A percentile compares a stretch with the other conserved stretches of the same genome.
These are phyloP conservation scores for Pisolithus albus DNA, from an alignment of 768 basidiomycete species.

Conservation along the genomic window DNA sequence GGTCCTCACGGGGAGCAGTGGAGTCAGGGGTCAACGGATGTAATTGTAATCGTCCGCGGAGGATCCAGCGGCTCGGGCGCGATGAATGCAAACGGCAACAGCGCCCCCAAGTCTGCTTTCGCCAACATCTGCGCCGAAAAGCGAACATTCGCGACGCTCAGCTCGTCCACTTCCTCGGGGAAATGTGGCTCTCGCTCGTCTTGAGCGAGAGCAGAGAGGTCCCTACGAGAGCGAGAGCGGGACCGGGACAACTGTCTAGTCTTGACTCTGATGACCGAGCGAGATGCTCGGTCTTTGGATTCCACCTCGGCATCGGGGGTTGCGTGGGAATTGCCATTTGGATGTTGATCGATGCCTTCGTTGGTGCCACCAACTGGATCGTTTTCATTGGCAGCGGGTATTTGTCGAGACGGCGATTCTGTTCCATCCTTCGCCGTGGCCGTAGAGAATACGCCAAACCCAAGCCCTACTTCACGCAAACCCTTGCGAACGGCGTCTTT, in stretches of 20 bases:
- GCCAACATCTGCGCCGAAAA: conserved; percentile 68
- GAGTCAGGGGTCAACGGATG: conserved; percentile 17
- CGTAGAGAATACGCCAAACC: conserved; percentile 70
- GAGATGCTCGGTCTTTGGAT: conserved; percentile 48
- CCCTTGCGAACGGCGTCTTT: conserved; percentile 70
- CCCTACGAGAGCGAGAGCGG: conserved; percentile 68
- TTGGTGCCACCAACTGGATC: conserved; percentile 23
- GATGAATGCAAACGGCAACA: conserved; percentile 77
- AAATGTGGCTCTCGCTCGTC: conserved; percentile 50
- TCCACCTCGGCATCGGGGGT: conserved; percentile 36
- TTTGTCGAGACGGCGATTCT: conserved; percentile 12
- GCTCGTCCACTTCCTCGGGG: conserved; percentile 54
- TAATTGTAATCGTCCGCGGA: conserved; percentile 23
- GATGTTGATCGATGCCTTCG: conserved; percentile 21
- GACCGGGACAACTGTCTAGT: conserved; percentile 46
- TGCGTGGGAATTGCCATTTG: conserved; percentile 16
- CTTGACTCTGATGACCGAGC: conserved; percentile 69
- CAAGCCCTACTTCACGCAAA: conserved; percentile 57
- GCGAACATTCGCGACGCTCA: conserved; percentile 68
- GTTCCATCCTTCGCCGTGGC: conserved; percentile 21
- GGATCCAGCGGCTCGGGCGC: conserved; percentile 54
- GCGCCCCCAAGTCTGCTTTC: conserved; percentile 47
- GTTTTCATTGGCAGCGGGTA: conserved; percentile 4
- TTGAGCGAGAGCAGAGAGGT: conserved; percentile 51
- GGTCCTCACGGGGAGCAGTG: conserved; percentile 12